These are phyloP conservation scores for Gardenia jasminoides DNA, from an alignment of 257 asterid species.

Conservation along the genomic window DNA sequence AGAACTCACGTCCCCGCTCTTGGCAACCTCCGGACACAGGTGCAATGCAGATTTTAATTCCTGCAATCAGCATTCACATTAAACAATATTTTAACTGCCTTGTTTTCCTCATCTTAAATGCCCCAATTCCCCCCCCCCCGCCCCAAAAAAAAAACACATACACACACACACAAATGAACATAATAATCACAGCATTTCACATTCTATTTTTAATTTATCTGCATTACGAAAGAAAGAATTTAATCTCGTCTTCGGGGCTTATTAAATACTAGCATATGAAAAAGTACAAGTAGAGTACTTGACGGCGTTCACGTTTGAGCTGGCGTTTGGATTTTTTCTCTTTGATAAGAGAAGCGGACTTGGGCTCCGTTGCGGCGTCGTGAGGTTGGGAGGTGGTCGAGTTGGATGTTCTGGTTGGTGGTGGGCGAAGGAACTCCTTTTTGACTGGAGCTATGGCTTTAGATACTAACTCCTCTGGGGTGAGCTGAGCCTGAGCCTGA, in stretches of 20 bases:
- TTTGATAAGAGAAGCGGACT: slow-evolving; percentile 44
- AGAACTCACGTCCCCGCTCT: slow-evolving; percentile 59
- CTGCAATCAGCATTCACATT: slow-evolving; percentile 28
- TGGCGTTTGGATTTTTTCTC: slow-evolving; percentile 97
- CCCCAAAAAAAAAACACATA: no score
- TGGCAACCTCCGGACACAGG: slow-evolving; percentile 81
- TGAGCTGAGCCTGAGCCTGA: slow-evolving; percentile 6
- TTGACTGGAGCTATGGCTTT: slow-evolving; percentile 86
- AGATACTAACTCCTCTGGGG: slow-evolving; percentile 74
- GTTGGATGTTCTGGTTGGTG: slow-evolving; percentile 38
- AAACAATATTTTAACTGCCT: no score
- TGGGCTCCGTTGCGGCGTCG: slow-evolving; percentile 30
- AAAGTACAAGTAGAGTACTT: slow-evolving; percentile 34
- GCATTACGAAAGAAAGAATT: neutral
- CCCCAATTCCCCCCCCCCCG: no score
- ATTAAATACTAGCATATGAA: neutral
- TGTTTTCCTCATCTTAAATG: no score
- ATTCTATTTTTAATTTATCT: neutral
- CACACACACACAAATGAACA: no score
- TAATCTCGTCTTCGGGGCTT: neutral
- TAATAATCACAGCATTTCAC: neutral
- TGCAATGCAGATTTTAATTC: slow-evolving; percentile 70
- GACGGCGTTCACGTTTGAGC: slow-evolving; percentile 81
- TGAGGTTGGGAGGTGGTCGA: neutral
- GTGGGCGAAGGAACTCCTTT: slow-evolving; percentile 63